These are phyloP conservation scores for Pyrenochaeta sp. DNA, from an alignment of 2,329 filamentous ascomycete species.

Conservation along the genomic window DNA sequence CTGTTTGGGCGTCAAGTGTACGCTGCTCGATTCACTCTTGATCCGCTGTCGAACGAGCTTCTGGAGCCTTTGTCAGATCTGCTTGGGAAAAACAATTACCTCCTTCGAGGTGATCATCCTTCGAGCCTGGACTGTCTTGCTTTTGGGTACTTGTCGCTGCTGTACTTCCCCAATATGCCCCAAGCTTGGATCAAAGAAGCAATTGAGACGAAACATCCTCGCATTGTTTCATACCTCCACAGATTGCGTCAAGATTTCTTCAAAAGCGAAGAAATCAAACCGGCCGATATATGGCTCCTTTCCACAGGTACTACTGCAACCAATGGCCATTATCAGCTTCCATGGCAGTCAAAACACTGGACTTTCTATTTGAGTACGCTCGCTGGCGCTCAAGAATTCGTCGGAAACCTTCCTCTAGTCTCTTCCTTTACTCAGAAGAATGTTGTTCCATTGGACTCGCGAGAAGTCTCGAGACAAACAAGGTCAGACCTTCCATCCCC, in stretches of 20 bases:
- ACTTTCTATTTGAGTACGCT: conserved; percentile 16
- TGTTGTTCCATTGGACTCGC: conserved; percentile 13
- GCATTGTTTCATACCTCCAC: conserved; percentile 48
- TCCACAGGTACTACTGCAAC: conserved; percentile 15
- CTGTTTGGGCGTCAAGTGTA: conserved; percentile 73
- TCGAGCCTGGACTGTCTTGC: conserved; percentile 79
- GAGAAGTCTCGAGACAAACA: conserved; percentile 10
- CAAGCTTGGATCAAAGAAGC: conserved; percentile 68
- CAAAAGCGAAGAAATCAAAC: conserved; percentile 24
- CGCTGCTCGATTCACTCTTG: conserved; percentile 76
- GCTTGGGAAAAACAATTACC: conserved; percentile 62
- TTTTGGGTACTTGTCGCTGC: conserved; percentile 79
- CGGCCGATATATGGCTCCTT: conserved; percentile 40
- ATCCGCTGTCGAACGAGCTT: conserved; percentile 72
- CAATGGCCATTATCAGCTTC: conserved; percentile 17
- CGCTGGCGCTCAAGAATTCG: conserved; percentile 26
- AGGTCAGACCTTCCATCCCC: conserved; percentile 39
- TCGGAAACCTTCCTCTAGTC: conserved; percentile 32
- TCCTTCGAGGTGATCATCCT: conserved; percentile 61
- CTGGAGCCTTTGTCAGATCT: conserved; percentile 74
- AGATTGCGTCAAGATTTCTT: conserved; percentile 42
- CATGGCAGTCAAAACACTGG: conserved; percentile 30
- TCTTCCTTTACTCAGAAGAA: conserved; percentile 21
- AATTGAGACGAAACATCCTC: conserved; percentile 58
- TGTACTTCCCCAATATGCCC: conserved; percentile 68